Percentiles rank a stretch among this genome's conserved stretches.
These are phyloP conservation scores for Leccinum pellstonianum DNA, from an alignment of 768 basidiomycete genomes.

Conservation along the genomic window DNA sequence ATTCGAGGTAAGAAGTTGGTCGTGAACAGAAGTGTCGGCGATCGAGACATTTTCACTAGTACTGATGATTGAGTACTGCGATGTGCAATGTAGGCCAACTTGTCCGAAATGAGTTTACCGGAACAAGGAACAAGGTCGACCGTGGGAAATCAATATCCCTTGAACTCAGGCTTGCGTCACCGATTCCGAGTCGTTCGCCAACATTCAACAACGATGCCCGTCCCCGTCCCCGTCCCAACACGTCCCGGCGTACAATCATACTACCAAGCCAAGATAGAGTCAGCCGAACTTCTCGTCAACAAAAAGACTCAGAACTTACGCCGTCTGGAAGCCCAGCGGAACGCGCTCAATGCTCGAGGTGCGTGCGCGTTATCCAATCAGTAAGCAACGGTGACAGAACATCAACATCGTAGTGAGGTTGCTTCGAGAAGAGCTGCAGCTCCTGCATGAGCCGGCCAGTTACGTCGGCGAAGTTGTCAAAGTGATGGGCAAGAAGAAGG, in stretches of 20 bases:
- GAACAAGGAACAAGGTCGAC: too few species aligned
- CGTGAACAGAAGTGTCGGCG: too few species aligned
- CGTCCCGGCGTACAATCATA: conserved; percentile 74
- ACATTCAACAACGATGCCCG: conserved; percentile 34
- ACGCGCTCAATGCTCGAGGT: conserved; percentile 96
- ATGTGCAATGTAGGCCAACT: too few species aligned
- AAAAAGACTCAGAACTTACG: conserved; percentile 96
- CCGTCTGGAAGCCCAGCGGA: conserved; percentile 93
- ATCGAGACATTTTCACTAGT: too few species aligned
- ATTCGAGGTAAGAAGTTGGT: too few species aligned
- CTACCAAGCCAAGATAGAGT: conserved; percentile 95
- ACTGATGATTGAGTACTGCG: too few species aligned
- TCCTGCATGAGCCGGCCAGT: conserved; percentile 92
- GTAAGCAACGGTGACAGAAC: conserved; percentile 1
- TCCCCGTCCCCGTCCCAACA: conserved; percentile 21
- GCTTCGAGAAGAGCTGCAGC: conserved; percentile 88
- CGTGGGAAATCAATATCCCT: not conserved
- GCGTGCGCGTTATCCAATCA: conserved; percentile 15
- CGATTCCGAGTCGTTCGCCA: not conserved
- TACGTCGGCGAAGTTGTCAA: conserved; percentile 98
- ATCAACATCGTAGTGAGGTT: conserved; percentile 63
- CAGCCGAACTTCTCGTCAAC: conserved; percentile 90
- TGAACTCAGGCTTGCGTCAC: not conserved
- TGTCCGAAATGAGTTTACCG: too few species aligned
- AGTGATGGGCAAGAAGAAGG: conserved; percentile 99